Base-by-base conservation (phyloP, 768 basidiomycete species). In the Hydnum rufescens region DNA sequence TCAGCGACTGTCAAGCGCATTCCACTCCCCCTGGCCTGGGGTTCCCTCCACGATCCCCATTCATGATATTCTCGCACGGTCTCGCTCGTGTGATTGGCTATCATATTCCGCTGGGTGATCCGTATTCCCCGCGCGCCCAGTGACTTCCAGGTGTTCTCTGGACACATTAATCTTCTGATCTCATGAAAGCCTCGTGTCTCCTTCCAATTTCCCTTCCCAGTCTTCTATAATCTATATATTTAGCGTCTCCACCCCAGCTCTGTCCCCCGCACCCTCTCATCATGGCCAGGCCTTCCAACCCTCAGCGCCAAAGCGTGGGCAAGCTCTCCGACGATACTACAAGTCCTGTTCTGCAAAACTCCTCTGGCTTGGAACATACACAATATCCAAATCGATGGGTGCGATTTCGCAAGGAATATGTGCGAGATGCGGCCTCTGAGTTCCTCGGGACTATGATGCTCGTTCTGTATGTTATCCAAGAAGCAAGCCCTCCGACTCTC, bases 371-470 rank as follows among this genome's bases (percentile, higher is more conserved):
- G n/a, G n/a, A n/a, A n/a, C n/a, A n/a, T n/a, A n/a, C n/a, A 39
- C 34, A 19, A 39, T 47, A 47, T 47, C 44, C 44, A 8, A 34
- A 34, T 31, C 6, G 1, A 30, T 50, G 49, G 49, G 23, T 13
- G 6, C 16, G 18, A 6, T 6, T 23, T 18, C 13, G 51, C 16
- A 22, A 48, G 13, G 13, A 26, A 8, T 59, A 61, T 44, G 60
- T 80, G 34, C 68, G 74, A 54, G 78, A 82, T 62, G 72, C 77
- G 13, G 71, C 69, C 30, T 78, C 76, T 18, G 79, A 81, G 62
- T 78, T 80, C 57, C 58, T 79, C 43, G 78, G 78, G n/a, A 69
- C 71, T 4, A 71, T 71, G 59, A 65, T 80, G 29, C 64, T 80
- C 5, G 65, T 78, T 51, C 71, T 78, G n/a, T 49, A 13, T 47